Base-by-base conservation (phyloP, 208 protist genomes). In the Trypanosoma platydactyli region DNA sequence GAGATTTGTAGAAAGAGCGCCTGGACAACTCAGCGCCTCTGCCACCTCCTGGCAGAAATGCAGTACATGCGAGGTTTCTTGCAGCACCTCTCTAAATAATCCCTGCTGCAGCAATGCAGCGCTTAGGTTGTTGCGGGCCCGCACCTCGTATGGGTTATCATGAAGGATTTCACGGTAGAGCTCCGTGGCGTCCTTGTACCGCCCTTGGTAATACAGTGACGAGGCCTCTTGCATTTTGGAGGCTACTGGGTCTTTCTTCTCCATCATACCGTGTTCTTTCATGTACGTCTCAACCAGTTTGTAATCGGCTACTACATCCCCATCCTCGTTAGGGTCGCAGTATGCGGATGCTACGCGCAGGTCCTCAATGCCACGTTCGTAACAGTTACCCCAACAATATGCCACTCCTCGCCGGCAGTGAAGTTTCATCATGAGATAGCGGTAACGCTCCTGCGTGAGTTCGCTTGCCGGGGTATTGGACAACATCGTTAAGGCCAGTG, bases 401-500 rank as follows among this genome's bases (percentile, higher is more conserved):
- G 90, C 92, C 38, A 88, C 85, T n/a, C 86, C 89, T 35, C 92
- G 86, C 12, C 92, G 75, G 6, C 81, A 72, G 64, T 96, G 81
- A 54, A 94, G 78, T 65, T 89, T 94, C 55, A 88, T 92, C 86
- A 97, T 92, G 24, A 94, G 80, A 41, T 71, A 60, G 11, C 89
- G 83, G 69, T 95, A 97, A 35, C 92, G 81, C 30, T 95, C 89
- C 72, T 94, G 88, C 33, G 92, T 93, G 30, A 93, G 76, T 60
- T 94, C 86, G 62, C 89, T 94, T 30, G 92, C 89, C 7, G 92
- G 92, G 15, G 88, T 97, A 77, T 94, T 95, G 52, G 77, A 83
- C 62, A 97, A 61, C 79, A 96, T 82, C 41, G 86, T 94, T 40
- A 97, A 76, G 11, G 88, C 84, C 27, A 97, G 71, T 27, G 81